Percentiles rank a stretch among this genome's conserved stretches.
Evolutionary conservation across 495 filamentous ascomycete genomes (phyloP).

Genomic region (Podospora didyma): DNA sequence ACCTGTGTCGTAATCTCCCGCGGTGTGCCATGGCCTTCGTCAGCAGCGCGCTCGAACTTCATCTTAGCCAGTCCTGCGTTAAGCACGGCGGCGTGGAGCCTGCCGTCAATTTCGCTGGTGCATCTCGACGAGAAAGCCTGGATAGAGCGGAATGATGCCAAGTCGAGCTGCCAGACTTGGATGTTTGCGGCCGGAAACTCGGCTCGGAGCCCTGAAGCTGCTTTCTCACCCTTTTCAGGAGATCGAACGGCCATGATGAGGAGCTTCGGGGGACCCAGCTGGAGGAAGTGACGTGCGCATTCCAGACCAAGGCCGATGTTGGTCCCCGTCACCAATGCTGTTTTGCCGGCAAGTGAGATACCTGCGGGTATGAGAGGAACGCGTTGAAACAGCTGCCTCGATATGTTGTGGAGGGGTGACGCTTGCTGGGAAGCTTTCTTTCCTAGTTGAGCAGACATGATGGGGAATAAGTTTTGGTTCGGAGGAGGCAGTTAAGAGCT

Average conservation of each 20-base stretch:
- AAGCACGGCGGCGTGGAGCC: slow-evolving; percentile 44
- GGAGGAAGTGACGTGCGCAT: slow-evolving; percentile 36
- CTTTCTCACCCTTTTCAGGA: slow-evolving; percentile 13
- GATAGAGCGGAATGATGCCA: slow-evolving; percentile 40
- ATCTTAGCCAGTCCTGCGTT: slow-evolving; percentile 40
- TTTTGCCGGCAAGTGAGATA: slow-evolving; percentile 25
- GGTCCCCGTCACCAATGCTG: slow-evolving; percentile 49
- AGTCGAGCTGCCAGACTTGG: slow-evolving; percentile 53
- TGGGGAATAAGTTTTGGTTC: too few species aligned
- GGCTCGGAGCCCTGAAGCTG: slow-evolving; percentile 1
- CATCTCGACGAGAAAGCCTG: slow-evolving; percentile 36
- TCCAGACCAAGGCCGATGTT: slow-evolving; percentile 50
- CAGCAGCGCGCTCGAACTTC: slow-evolving; percentile 8
- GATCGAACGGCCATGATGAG: slow-evolving; percentile 16
- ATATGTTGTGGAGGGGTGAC: background rate
- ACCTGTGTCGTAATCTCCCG: slow-evolving; percentile 46
- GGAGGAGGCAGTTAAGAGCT: too few species aligned
- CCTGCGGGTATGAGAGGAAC: background rate
- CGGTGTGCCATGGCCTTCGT: slow-evolving; percentile 18
- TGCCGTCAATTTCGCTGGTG: slow-evolving; percentile 8
- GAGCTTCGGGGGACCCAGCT: slow-evolving; percentile 2
- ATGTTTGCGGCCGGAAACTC: slow-evolving; percentile 19
- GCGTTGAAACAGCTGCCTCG: background rate
- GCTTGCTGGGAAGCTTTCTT: background rate
- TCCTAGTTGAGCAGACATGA: background rate